Evolutionary conservation across 805 yeast genomes (phyloP).

Genomic region (Yarrowia porcina): DNA sequence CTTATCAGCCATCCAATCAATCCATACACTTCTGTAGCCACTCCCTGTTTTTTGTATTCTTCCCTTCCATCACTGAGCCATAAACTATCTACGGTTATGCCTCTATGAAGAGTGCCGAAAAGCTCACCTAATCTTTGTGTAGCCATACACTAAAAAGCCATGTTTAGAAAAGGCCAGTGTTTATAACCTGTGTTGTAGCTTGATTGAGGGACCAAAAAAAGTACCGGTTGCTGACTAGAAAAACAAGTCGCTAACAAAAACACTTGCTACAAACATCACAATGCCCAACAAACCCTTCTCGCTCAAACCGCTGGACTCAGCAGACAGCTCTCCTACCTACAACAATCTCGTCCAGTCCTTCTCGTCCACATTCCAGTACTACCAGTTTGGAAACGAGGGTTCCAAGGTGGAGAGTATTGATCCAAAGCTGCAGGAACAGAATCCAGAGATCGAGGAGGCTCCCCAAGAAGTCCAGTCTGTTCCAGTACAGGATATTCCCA

Average conservation of each 20-base stretch:
- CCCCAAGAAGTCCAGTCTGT: neutral
- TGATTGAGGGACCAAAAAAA: too few species aligned
- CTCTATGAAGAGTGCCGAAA: neutral
- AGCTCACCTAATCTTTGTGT: neutral
- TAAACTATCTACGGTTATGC: slow-evolving; percentile 1
- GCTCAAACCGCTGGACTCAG: neutral
- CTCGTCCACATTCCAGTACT: neutral
- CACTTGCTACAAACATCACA: neutral
- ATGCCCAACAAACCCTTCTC: slow-evolving; percentile 4
- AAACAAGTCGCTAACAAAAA: too few species aligned
- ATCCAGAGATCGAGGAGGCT: neutral
- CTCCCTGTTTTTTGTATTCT: neutral
- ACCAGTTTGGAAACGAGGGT: neutral
- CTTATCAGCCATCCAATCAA: too few species aligned
- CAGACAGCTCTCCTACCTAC: neutral
- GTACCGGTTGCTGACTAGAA: too few species aligned
- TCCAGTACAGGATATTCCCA: neutral
- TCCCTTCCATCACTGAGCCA: neutral
- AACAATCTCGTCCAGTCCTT: neutral
- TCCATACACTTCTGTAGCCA: too few species aligned
- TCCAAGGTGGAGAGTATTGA: neutral
- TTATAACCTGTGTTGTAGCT: too few species aligned
- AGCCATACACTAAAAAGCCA: neutral
- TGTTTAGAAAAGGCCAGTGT: neutral
- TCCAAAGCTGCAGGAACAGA: neutral